Evolutionary conservation across 2,329 filamentous ascomycete species (phyloP).

Genomic region (Colletotrichum sublineola): DNA sequence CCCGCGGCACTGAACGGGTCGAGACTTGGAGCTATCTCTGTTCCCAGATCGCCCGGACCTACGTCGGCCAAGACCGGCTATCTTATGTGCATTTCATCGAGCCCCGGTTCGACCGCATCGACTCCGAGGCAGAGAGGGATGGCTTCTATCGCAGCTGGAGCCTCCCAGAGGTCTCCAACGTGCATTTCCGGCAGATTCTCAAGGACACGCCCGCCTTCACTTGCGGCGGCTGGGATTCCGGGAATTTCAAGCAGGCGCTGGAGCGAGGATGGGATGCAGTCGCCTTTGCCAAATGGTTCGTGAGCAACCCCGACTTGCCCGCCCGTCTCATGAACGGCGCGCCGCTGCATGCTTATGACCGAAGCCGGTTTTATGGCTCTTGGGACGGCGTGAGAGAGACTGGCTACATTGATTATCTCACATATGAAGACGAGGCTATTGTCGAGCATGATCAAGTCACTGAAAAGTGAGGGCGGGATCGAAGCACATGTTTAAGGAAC

Average conservation of each 20-base stretch:
- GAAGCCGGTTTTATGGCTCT: constrained; percentile 52
- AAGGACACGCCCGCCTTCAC: constrained; percentile 46
- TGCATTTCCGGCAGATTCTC: constrained; percentile 48
- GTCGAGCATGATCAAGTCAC: not conserved
- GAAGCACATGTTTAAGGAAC: not conserved
- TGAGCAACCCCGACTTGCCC: constrained; percentile 60
- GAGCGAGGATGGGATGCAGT: constrained; percentile 51
- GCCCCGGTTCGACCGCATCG: constrained; percentile 61
- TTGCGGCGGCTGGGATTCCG: constrained; percentile 47
- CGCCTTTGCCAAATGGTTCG: constrained; percentile 60
- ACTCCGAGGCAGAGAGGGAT: constrained; percentile 50
- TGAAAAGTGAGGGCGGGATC: not conserved
- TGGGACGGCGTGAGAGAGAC: constrained; percentile 45
- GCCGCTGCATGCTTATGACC: constrained; percentile 55
- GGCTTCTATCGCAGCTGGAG: constrained; percentile 53
- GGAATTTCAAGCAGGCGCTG: constrained; percentile 47
- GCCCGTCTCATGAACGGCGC: constrained; percentile 56
- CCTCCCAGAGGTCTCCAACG: constrained; percentile 47
- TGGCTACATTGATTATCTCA: constrained; percentile 53
- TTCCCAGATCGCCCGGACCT: constrained; percentile 51
- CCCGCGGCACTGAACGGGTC: constrained; percentile 58
- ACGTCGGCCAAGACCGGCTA: constrained; percentile 50
- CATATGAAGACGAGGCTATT: constrained; percentile 38
- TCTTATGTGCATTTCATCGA: constrained; percentile 65
- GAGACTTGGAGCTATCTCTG: constrained; percentile 63